Conservation (phyloP, 345 rosid genomes). For the Populus pruinosa region DNA sequence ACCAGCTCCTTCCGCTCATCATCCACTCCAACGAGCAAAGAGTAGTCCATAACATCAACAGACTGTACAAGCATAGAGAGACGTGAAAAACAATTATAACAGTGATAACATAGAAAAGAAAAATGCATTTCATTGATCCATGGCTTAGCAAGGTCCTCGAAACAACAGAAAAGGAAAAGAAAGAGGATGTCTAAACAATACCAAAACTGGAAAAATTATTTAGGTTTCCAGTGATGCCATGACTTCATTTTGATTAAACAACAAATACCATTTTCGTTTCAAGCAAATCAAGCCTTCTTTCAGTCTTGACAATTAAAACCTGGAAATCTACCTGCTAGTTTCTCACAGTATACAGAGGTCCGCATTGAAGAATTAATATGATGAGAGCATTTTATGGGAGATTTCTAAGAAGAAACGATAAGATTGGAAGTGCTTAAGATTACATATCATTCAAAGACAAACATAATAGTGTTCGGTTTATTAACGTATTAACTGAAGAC, state of each 20-base stretch:
- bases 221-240: not conserved
- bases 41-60: constrained; percentile 93
- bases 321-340: not conserved
- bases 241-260: not conserved
- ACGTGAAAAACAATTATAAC: not conserved
- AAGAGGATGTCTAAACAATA: not conserved
- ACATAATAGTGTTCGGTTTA: not conserved
- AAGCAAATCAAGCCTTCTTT: not conserved
- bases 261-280: not conserved
- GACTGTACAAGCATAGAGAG: constrained; percentile 39
- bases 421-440: not conserved
- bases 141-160: not conserved
- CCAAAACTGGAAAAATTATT: not conserved
- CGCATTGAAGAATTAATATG: not conserved
- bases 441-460: not conserved
- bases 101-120: not conserved
- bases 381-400: not conserved
- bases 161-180: not conserved
- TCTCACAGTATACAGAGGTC: not conserved
- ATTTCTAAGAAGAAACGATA: not conserved
- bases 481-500: not conserved
- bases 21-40: constrained; percentile 92
- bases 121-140: too few relatives aligned
- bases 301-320: not conserved
- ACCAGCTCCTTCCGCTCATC: constrained; percentile 83